Conservation (phyloP, 2,329 filamentous ascomycete species). For the Penicillium italicum region DNA sequence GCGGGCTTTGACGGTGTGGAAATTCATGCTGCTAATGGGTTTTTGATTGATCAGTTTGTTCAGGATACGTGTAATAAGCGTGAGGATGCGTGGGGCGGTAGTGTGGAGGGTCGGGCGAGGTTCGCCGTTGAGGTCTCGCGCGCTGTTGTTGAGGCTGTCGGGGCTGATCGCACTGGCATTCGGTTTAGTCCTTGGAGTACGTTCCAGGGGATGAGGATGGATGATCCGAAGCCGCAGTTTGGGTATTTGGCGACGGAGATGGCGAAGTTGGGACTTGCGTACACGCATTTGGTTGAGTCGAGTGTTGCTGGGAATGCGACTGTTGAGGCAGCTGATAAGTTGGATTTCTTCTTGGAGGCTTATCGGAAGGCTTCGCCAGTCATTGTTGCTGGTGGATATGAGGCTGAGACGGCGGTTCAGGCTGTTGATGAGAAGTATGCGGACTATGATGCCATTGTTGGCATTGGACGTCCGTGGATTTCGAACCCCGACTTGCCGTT, state of each 20-base stretch:
- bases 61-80: constrained; percentile 48
- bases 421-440: constrained; percentile 34
- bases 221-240: constrained; percentile 62
- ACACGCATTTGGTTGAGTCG: constrained; percentile 60
- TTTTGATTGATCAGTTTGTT: constrained; percentile 52
- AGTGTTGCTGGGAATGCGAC: constrained; percentile 40
- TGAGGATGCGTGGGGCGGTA: constrained; percentile 51
- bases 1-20: constrained; percentile 55
- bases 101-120: constrained; percentile 49
- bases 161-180: constrained; percentile 45
- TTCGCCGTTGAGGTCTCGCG: constrained; percentile 54
- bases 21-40: constrained; percentile 50
- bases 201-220: constrained; percentile 54
- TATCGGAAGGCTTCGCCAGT: constrained; percentile 45
- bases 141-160: constrained; percentile 44
- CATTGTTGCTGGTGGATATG: constrained; percentile 51
- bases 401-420: constrained; percentile 38
- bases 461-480: constrained; percentile 45
- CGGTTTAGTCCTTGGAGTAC: constrained; percentile 47
- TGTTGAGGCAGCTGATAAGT: constrained; percentile 34
- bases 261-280: constrained; percentile 54
- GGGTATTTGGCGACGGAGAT: constrained; percentile 53
- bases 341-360: constrained; percentile 46
- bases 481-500: constrained; percentile 48
- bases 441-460: constrained; percentile 33